These are phyloP conservation scores for Beverwykella pulmonaria DNA, from an alignment of 495 filamentous ascomycete species.

Conservation along the genomic window DNA sequence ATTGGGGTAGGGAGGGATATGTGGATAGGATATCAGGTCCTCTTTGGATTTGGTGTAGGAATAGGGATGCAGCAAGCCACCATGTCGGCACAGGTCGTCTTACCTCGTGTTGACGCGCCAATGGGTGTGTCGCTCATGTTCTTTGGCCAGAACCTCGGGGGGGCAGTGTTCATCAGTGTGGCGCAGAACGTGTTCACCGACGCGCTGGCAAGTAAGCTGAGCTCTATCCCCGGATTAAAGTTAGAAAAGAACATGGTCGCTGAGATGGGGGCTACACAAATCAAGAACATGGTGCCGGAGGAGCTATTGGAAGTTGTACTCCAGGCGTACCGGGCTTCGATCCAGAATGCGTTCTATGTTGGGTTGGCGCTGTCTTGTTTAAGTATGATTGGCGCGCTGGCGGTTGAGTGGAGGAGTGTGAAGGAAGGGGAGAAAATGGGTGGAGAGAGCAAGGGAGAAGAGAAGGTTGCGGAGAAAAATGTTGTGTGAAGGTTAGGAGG, in stretches of 20 bases:
- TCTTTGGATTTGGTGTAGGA: constrained; percentile 71
- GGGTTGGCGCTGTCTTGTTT: constrained; percentile 15
- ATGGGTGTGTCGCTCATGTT: constrained; percentile 28
- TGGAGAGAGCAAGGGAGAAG: background rate
- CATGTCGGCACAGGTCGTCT: constrained; percentile 46
- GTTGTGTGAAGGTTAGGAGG: background rate
- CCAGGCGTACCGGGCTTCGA: constrained; percentile 17
- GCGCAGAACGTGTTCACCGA: constrained; percentile 28
- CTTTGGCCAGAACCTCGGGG: constrained; percentile 28
- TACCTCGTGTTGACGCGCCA: constrained; percentile 11
- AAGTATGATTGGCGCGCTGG: constrained; percentile 19
- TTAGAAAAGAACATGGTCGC: constrained; percentile 1
- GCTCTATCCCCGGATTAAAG: constrained; percentile 47
- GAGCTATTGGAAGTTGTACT: constrained; percentile 20
- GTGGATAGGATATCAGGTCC: constrained; percentile 81
- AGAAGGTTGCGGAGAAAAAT: background rate
- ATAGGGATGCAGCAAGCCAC: constrained; percentile 68
- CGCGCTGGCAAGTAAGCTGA: constrained; percentile 48
- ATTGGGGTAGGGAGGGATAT: constrained; percentile 53
- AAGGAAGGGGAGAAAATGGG: constrained; percentile 2
- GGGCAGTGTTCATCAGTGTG: constrained; percentile 24
- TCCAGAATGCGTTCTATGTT: constrained; percentile 23
- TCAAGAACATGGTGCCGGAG: constrained; percentile 18
- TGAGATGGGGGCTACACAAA: constrained; percentile 22
- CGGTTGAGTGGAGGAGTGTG: constrained; percentile 31